Evolutionary conservation across 2,329 filamentous ascomycete genomes (phyloP), one percentile per base, ranked within the genome.

Genomic region (Lasiodiplodia sp.): DNA sequence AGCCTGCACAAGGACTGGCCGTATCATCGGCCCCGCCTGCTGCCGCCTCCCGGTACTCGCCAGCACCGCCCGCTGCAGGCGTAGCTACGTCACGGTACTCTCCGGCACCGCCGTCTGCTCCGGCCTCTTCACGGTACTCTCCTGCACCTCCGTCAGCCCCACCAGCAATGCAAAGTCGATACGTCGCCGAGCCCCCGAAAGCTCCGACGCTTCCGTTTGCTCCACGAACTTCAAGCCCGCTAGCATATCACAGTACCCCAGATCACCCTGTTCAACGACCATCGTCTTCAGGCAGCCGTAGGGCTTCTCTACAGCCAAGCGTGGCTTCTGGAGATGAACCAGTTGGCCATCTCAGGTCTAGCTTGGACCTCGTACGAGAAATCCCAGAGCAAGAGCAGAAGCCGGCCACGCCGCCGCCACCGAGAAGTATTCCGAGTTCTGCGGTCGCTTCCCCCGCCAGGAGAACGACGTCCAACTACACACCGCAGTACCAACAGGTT

Each of bases 211-310:
- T 88, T 70, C 82, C 86, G 4, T 90, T 89, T 75, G 86, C 88
- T 52, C 88, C 88, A 21, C 83, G 88, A 68, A 90, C 87, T 7
- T 90, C 88, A n/a, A 90, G 88, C 75, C 88, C 88, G 18, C 80
- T 90, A 18, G 88, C 88, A 38, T 84, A 86, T 62, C 85, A 82
- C 63, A 78, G 79, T 38, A 75, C 75, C 56, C 75, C 79, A 12
- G 77, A 77, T 14, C 71, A 72, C 25, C 65, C 69, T 52, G 53
- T 56, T 1, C 52, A 72, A 4, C 71, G 74, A 25, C 40, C 63
- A 52, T 56, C 37, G 25, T 64, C 67, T 14, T 57, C 67, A 11
- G 51, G 57, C 8, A 68, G 58, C 16, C 67, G 57, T 2, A 52
- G 67, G 25, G 55, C 63, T n/a, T 68, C 67, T 11, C 37, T 67